Base-by-base conservation (phyloP, 768 basidiomycete genomes). In the Phaffia tasmanica region DNA sequence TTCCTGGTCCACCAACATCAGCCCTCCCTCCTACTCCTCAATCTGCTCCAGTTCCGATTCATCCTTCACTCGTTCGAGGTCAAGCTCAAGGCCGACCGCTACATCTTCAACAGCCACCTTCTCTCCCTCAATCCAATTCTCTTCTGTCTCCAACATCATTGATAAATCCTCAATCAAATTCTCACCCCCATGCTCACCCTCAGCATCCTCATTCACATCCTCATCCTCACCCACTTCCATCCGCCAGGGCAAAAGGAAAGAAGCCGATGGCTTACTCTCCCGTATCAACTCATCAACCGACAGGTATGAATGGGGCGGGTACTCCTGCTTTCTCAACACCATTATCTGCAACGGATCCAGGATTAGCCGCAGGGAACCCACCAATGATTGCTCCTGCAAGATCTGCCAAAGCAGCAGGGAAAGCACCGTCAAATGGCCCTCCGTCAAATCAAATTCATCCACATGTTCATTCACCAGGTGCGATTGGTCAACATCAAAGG, bases 201-300 rank as follows among this genome's bases (percentile, higher is more conserved):
- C 72, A 78, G 72, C 77, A 77, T 70, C 80, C 78, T 70, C 80
- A 75, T 73, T 77, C 69, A 49, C 73, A 73, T n/a, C 67, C 67
- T 25, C 61, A 67, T 74, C 81, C 81, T 35, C 82, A 81, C 50
- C 73, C 72, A 29, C 64, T 64, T 47, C 89, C 86, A 47, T 86
- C 84, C 68, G 87, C 88, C 61, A 83, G 90, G 19, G 89, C 89
- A 27, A 88, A 88, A 70, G 90, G 90, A 71, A 94, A 94, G 80
- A 88, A 89, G 73, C 90, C 89, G 42, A 92, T 92, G 89, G 81
- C 85, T 1, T 90, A 90, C 74, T 65, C 71, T 15, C 67, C 73
- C 29, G 67, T 71, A 8, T 65, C 72, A 27, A 56, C 25, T 42
- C 70, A 64, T 60, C 71, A 63, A 64, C 72, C 64, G 46, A 58